phyloP scores from a whole-genome alignment of 805 yeast genomes.

The Sporopachydermia lactativora region DNA sequence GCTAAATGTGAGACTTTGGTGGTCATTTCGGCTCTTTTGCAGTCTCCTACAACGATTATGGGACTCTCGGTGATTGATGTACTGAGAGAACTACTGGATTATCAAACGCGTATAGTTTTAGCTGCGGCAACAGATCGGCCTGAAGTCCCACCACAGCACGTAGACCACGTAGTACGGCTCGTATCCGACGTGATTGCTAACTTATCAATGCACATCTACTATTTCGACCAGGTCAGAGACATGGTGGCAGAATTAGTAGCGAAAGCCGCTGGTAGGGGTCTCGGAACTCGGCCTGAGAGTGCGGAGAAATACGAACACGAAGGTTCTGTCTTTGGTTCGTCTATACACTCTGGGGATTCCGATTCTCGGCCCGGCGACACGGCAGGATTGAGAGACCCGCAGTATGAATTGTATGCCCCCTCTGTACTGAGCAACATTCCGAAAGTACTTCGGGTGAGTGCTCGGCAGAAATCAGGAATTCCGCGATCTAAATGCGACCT shows the following conservation, averaged over 20 bases:
- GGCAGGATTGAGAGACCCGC: neutral
- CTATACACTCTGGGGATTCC: slow-evolving; percentile 16
- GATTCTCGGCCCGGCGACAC: slow-evolving; percentile 13
- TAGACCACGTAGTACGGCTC: slow-evolving; percentile 25
- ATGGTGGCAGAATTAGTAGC: slow-evolving; percentile 55
- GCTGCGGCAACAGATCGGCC: slow-evolving; percentile 11
- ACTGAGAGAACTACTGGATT: slow-evolving; percentile 36
- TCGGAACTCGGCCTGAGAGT: slow-evolving; percentile 17
- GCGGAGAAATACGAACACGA: slow-evolving; percentile 12
- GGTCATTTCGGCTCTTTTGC: slow-evolving; percentile 43
- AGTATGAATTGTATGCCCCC: neutral
- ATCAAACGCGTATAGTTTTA: slow-evolving; percentile 25
- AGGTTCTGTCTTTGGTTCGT: slow-evolving; percentile 12
- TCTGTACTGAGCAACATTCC: neutral
- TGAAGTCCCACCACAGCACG: slow-evolving; percentile 17
- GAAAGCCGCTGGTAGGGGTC: slow-evolving; percentile 9
- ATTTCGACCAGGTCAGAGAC: slow-evolving; percentile 76
- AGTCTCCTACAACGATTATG: slow-evolving; percentile 69
- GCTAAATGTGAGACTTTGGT: slow-evolving; percentile 7
- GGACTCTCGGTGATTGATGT: slow-evolving; percentile 80
- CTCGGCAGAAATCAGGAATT: neutral
- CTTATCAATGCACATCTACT: slow-evolving; percentile 65
- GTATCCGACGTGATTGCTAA: slow-evolving; percentile 45
- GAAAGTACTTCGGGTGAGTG: neutral
- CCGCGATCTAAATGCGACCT: neutral